Evolutionary conservation across 805 yeast species (phyloP).

Genomic region (Nakazawaea siamensis): DNA sequence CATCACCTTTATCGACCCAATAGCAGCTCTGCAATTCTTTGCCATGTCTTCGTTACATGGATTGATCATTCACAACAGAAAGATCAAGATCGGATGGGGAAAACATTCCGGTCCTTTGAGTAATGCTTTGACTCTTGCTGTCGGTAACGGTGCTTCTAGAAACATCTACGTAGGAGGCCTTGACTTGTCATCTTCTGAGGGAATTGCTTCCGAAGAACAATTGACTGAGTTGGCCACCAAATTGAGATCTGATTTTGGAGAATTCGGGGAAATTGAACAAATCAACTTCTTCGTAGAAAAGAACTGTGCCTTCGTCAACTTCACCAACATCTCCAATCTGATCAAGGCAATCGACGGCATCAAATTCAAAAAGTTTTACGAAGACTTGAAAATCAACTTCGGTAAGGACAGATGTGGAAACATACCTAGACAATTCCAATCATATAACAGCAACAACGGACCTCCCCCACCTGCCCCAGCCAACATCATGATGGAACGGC

Average conservation of each 20-base stretch:
- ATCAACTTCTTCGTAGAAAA: conserved; percentile 79
- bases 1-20: conserved; percentile 91
- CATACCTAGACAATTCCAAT: conserved; percentile 65
- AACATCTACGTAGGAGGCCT: conserved; percentile 77
- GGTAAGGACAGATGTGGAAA: conserved; percentile 96
- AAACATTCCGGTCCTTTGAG: conserved; percentile 91
- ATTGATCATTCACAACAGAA: conserved; percentile 72
- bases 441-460: conserved; percentile 1
- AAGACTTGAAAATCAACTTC: conserved; percentile 72
- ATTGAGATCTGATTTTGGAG: conserved; percentile 64
- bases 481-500: too few relatives aligned
- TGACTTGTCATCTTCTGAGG: conserved; percentile 19
- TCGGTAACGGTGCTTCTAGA: conserved; percentile 88
- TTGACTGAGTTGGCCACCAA: conserved; percentile 21
- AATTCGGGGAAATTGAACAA: conserved; percentile 92
- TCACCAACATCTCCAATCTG: conserved; percentile 85
- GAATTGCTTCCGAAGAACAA: conserved; percentile 15
- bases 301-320: conserved; percentile 86
- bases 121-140: conserved; percentile 80
- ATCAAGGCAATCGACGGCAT: conserved; percentile 89
- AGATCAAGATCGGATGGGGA: conserved; percentile 96
- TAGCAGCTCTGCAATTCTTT: conserved; percentile 95
- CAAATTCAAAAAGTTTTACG: conserved; percentile 63
- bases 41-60: conserved; percentile 93
- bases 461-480: too few relatives aligned